phyloP scores from a whole-genome alignment of 129 eudicot species.

The Solidago caesia region DNA sequence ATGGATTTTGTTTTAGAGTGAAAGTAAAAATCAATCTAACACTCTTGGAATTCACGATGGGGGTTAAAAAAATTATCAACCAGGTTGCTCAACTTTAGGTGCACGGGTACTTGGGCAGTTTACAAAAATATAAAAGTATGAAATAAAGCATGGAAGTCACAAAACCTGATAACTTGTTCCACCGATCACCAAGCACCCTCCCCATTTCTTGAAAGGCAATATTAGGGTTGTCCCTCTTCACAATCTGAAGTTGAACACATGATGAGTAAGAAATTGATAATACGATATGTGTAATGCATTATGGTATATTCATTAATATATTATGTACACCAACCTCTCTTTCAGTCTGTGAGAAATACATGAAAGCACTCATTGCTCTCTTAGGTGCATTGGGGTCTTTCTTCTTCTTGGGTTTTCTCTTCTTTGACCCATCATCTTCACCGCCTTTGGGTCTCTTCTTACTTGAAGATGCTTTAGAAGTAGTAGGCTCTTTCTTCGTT shows the following conservation, averaged over 20 bases:
- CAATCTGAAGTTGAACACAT: slow-evolving; percentile 37
- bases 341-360: slow-evolving; percentile 68
- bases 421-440: slow-evolving; percentile 62
- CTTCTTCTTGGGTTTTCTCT: slow-evolving; percentile 71
- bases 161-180: slow-evolving; percentile 78
- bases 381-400: slow-evolving; percentile 91
- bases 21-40: no score
- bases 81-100: no score
- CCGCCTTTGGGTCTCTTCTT: slow-evolving; percentile 54
- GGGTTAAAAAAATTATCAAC: no score
- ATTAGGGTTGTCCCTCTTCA: slow-evolving; percentile 68
- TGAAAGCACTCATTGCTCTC: slow-evolving; percentile 67
- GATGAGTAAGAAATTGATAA: slow-evolving; percentile 8
- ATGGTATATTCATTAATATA: background rate
- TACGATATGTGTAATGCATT: background rate
- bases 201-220: slow-evolving; percentile 57
- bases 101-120: no score
- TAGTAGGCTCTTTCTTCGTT: slow-evolving; percentile 49
- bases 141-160: background rate
- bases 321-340: slow-evolving; percentile 52
- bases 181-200: slow-evolving; percentile 72
- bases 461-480: slow-evolving; percentile 49
- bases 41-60: no score
- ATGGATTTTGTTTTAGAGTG: no score
- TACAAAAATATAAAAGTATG: no score